Base-by-base conservation (phyloP, 805 yeast species). In the Saturnispora sanitii region DNA sequence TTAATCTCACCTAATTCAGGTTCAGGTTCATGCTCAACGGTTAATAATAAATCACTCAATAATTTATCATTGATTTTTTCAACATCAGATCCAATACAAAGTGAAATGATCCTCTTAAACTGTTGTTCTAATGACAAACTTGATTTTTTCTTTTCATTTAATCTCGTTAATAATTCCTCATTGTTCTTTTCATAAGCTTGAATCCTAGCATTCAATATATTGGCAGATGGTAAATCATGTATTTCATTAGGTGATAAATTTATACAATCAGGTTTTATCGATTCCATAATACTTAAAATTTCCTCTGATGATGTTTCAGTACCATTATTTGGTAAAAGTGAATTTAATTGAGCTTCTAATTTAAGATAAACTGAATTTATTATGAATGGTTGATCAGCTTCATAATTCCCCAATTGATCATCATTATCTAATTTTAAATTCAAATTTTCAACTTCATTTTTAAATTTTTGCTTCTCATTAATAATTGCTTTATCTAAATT, bases 371-470 rank as follows among this genome's bases (percentile, higher is more conserved):
- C 66, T 6, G 75, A 67, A 53, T 72, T 67, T 9, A 85, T 72
- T 37, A 82, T 70, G 60, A 85, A 90, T n/a, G 96, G 95, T 54
- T 84, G 90, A 60, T 88, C 96, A 0, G 95, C 90, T 58, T 82
- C 90, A 51, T 77, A 80, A 42, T 71, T 77, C 20, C 77, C 79
- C 19, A 71, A 72, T 45, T 60, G 68, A 49, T 57, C 54, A 53
- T 52, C 64, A 60, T 55, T 59, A 33, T 47, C 52, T 23, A 58
- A 33, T n/a, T 62, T 56, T 34, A 58, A 42, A 15, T 59, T 57
- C 22, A 61, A 45, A 31, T 53, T 52, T 38, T 58, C 52, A 1
- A 60, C 57, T 35, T 59, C 63, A 35, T 66, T 63, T 27, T 65
- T 55, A 58, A 81, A 82, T 42, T 68, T 65, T 17, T 62, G 61